phyloP scores from a whole-genome alignment of 2,329 filamentous ascomycete genomes.

The Thielaviopsis musarum region DNA sequence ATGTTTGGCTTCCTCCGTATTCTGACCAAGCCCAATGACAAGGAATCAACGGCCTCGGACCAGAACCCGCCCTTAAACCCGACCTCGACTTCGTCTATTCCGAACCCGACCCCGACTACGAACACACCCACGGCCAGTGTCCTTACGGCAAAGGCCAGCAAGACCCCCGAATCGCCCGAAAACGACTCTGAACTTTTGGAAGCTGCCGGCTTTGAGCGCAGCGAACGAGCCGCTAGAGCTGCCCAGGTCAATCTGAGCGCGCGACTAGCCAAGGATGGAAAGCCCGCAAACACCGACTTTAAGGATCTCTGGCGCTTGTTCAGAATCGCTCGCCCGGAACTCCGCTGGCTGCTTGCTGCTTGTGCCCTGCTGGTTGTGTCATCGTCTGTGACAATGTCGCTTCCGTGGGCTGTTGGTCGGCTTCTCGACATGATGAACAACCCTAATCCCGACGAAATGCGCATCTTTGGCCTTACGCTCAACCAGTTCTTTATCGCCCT shows the following conservation, averaged over 20 bases:
- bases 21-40: background rate
- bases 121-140: background rate
- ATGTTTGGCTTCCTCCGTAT: slow-evolving; percentile 3
- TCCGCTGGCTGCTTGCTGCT: slow-evolving; percentile 58
- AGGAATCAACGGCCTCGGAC: background rate
- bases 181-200: slow-evolving; percentile 26
- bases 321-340: slow-evolving; percentile 75
- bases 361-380: slow-evolving; percentile 78
- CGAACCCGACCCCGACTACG: slow-evolving; percentile 3
- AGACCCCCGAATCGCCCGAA: slow-evolving; percentile 12
- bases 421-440: slow-evolving; percentile 65
- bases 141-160: slow-evolving; percentile 3
- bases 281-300: slow-evolving; percentile 32
- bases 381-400: slow-evolving; percentile 84
- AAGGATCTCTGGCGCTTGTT: slow-evolving; percentile 73
- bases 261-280: slow-evolving; percentile 70
- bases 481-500: slow-evolving; percentile 79
- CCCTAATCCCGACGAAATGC: slow-evolving; percentile 52
- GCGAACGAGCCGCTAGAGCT: slow-evolving; percentile 72
- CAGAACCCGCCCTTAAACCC: background rate
- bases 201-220: slow-evolving; percentile 37
- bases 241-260: slow-evolving; percentile 82
- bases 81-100: background rate
- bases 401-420: slow-evolving; percentile 91
- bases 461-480: slow-evolving; percentile 69